Evolutionary conservation across 2,329 filamentous ascomycete species (phyloP), one percentile per base, ranked within the genome.

Genomic region (Nigrograna mackinnonii): DNA sequence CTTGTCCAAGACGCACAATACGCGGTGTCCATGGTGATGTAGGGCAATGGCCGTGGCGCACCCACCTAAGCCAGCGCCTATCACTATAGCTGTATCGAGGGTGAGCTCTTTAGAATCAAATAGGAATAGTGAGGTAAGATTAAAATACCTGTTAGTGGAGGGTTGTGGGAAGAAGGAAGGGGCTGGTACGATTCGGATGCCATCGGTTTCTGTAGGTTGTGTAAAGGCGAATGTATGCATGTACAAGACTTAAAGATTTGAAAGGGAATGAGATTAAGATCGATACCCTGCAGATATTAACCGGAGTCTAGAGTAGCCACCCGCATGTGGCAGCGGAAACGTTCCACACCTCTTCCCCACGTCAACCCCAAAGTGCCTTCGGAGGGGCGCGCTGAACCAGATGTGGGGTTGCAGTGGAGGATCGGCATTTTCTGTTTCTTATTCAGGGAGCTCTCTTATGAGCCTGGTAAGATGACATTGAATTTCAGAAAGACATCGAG

Each of bases 11-110:
- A 75, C 60, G 37, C 49, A 53, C 37, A 66, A 59, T 0, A 77
- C 71, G 4, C 62, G 37, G 39, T 67, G 61, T 20, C 74, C 73
- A 47, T 76, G 73, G 44, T 74, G 67, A 44, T 75, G 68, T 37
- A 77, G 66, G 3, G 74, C 75, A 18, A 77, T 63, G n/a, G 74
- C 74, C 4, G 71, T 67, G 1, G 74, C 74, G 49, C 74, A 77
- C 11, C 75, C 75, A 6, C 75, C 75, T 1, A 78, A 69, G 9
- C 75, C 75, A 14, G 74, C 75, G 14, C 75, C 75, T n/a, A 78
- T 71, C 17, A 77, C 66, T 20, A 77, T 73, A 22, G 73, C 75
- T 75, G 36, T 41, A 51, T 41, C n/a, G n/a, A 44, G 16, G 51
- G 38, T 30, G 43, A 36, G 31, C 13, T 20, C n/a, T n/a, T n/a